Conservation (phyloP, 257 asterid genomes). For the Przewalskia tangutica region DNA sequence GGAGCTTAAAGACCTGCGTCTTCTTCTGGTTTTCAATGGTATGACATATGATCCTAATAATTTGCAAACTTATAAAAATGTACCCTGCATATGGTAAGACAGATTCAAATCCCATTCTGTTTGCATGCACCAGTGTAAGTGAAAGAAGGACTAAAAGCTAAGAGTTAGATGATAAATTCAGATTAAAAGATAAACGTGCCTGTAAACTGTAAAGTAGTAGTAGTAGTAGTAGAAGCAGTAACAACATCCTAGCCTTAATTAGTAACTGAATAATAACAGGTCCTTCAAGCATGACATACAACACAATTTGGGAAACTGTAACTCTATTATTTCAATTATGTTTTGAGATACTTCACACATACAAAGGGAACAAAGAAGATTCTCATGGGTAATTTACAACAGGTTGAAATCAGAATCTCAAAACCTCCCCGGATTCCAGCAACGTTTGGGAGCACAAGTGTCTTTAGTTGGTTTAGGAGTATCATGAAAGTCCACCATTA, state of each 20-base stretch:
- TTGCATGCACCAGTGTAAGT: neutral
- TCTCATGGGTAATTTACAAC: neutral
- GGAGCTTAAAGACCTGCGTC: neutral
- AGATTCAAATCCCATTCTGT: no score
- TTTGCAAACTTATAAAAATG: neutral
- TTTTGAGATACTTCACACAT: no score
- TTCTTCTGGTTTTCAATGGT: neutral
- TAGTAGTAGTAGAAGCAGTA: no score
- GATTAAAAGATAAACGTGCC: no score
- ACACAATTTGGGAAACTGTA: no score
- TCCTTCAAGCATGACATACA: no score
- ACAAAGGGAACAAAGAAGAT: no score
- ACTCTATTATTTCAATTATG: no score
- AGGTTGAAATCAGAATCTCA: neutral
- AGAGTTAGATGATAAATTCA: neutral
- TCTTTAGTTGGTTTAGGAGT: neutral
- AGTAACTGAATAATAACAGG: no score
- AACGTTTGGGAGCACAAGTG: neutral
- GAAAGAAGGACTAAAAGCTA: neutral
- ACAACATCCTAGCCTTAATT: no score
- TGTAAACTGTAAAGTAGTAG: no score
- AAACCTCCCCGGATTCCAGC: neutral
- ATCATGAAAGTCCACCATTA: neutral
- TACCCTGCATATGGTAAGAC: neutral
- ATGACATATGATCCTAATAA: neutral